Evolutionary conservation across 352 stramenopile species (phyloP).

Genomic region (Phytophthora pluvialis): DNA sequence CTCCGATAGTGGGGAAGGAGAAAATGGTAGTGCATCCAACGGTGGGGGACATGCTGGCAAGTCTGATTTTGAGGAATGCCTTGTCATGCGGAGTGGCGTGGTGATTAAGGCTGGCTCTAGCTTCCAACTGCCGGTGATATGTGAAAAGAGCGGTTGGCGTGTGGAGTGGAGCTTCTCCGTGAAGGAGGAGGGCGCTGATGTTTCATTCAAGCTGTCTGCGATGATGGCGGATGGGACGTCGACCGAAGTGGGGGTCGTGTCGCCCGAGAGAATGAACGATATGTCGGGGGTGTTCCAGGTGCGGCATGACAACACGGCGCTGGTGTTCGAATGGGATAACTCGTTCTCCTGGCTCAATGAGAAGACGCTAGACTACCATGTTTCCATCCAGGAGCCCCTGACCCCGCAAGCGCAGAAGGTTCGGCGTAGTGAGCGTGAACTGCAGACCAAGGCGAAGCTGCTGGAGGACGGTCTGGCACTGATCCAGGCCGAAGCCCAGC

Average conservation of each 20-base stretch:
- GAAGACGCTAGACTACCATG: constrained; percentile 87
- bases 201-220: constrained; percentile 57
- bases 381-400: constrained; percentile 73
- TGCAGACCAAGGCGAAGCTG: constrained; percentile 32
- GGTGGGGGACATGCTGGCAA: neutral
- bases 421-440: constrained; percentile 35
- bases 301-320: constrained; percentile 40
- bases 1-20: neutral
- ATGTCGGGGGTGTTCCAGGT: constrained; percentile 60
- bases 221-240: constrained; percentile 12
- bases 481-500: constrained; percentile 41
- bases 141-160: constrained; percentile 60
- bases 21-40: neutral
- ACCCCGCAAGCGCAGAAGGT: constrained; percentile 43
- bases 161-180: constrained; percentile 85
- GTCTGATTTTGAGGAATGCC: constrained; percentile 65
- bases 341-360: constrained; percentile 86
- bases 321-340: constrained; percentile 85
- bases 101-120: constrained; percentile 78
- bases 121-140: constrained; percentile 79
- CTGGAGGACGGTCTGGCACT: constrained; percentile 41
- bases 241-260: constrained; percentile 45
- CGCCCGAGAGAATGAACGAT: constrained; percentile 57
- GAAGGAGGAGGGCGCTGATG: constrained; percentile 71
- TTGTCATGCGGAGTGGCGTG: constrained; percentile 79